Base-by-base conservation (phyloP, 305 asterid genomes). In the Ruellia speciosa region DNA sequence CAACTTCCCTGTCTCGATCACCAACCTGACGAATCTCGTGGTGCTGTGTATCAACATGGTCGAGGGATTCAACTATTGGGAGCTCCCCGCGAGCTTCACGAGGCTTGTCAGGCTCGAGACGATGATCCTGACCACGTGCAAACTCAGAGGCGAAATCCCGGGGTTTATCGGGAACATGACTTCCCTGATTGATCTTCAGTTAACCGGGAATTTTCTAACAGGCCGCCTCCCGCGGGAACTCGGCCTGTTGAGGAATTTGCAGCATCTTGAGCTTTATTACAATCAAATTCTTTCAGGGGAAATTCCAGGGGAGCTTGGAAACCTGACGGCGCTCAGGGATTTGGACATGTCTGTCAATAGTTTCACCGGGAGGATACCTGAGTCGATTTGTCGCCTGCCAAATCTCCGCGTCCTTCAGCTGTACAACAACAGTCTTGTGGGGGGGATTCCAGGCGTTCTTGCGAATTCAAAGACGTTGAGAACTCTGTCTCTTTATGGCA, bases 181-280 rank as follows among this genome's bases (percentile, higher is more conserved):
- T 0, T 80, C 98, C 9, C 78, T 90, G 5, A 16, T 78, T 18
- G 95, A 86, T 75, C 93, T 90, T 17, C 95, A 90, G 72, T 55
- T 90, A 33, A 70, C 84, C 24, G 98, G 94, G 0, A 90, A 90
- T 56, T 70, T 54, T 47, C 66, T 90, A 14, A 53, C 13, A 0
- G 98, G 98, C 0, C 65, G 33, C 18, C 31, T 90, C 13, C 98
- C 96, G 0, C 55, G 9, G 0, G 94, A 86, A 53, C 52, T 90
- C 6, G 93, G 95, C 31, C 31, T 14, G 56, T 67, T 90, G 14
- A 64, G 55, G 53, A 90, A 84, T 37, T 58, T 90, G 71, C 52
- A 56, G 66, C 78, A 65, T 70, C 88, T 90, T 41, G 98, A 90
- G 81, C 94, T 90, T 18, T 90, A 85, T 18, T 90, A 90, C 62